A percentile compares a stretch with the other conserved stretches of the same genome.
Conservation (phyloP, 139 green algal species). For the Closterium sp. region DNA sequence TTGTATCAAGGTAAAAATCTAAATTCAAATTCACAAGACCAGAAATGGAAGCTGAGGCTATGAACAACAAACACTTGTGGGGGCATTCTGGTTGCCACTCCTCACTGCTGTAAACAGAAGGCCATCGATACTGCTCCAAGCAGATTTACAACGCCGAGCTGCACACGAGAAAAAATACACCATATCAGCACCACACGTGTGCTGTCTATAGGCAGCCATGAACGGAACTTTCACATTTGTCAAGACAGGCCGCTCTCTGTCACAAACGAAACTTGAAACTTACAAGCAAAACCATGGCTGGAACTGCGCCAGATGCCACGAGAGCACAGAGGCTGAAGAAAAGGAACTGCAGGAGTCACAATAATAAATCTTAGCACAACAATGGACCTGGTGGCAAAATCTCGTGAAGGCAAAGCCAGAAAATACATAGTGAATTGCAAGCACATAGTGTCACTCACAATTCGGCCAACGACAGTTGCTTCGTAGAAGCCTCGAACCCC, state of each 20-base stretch:
- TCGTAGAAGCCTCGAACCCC: constrained; percentile 16
- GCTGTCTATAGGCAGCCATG: too few relatives aligned
- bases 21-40: too few relatives aligned
- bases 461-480: constrained; percentile 16
- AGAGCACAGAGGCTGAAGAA: neutral
- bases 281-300: neutral
- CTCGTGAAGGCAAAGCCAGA: too few relatives aligned
- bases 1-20: too few relatives aligned
- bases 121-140: neutral
- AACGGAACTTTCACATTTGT: too few relatives aligned
- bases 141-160: neutral
- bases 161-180: neutral
- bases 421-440: neutral
- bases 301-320: neutral
- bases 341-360: neutral
- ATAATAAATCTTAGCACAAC: neutral
- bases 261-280: neutral
- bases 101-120: neutral
- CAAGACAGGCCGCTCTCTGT: too few relatives aligned
- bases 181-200: too few relatives aligned
- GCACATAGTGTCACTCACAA: neutral
- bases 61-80: too few relatives aligned
- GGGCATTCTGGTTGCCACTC: too few relatives aligned
- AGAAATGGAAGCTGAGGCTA: too few relatives aligned
- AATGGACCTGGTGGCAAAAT: neutral